Percentiles rank a stretch among this genome's conserved stretches.
phyloP scores from a whole-genome alignment of 371 early-diverging fungal species.

The Massospora cicadina region DNA sequence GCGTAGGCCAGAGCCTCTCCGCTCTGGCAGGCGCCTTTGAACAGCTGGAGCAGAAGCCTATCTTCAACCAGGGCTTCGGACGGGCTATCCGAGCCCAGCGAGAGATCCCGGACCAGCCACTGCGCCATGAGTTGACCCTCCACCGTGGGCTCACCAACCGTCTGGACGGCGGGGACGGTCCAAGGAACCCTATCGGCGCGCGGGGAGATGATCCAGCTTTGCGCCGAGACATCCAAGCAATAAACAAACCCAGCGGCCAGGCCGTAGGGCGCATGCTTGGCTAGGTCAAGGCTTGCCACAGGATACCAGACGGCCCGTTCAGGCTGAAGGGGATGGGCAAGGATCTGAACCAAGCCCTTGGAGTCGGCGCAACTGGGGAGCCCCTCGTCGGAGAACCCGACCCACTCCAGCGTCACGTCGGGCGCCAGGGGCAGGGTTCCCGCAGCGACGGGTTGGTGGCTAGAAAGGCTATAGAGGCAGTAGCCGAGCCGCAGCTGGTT shows the following conservation, averaged over 20 bases:
- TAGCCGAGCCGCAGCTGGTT: neutral
- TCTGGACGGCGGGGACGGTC: neutral
- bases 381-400: neutral
- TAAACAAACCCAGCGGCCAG: neutral
- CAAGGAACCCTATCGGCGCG: neutral
- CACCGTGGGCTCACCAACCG: neutral
- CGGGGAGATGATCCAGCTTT: neutral
- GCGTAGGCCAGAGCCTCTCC: neutral
- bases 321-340: neutral
- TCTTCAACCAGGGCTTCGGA: neutral
- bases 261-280: neutral
- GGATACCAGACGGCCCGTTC: neutral
- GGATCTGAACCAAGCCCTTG: neutral
- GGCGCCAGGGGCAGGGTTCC: neutral
- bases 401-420: neutral
- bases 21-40: neutral
- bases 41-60: neutral
- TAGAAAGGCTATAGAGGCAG: neutral
- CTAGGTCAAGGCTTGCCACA: neutral
- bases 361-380: neutral
- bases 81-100: neutral
- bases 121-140: neutral
- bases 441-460: neutral
- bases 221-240: neutral
- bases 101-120: neutral